A percentile compares a stretch with the other conserved stretches of the same genome.
These are phyloP conservation scores for Metschnikowia noctiluminum DNA, from an alignment of 805 yeast genomes.

Conservation along the genomic window DNA sequence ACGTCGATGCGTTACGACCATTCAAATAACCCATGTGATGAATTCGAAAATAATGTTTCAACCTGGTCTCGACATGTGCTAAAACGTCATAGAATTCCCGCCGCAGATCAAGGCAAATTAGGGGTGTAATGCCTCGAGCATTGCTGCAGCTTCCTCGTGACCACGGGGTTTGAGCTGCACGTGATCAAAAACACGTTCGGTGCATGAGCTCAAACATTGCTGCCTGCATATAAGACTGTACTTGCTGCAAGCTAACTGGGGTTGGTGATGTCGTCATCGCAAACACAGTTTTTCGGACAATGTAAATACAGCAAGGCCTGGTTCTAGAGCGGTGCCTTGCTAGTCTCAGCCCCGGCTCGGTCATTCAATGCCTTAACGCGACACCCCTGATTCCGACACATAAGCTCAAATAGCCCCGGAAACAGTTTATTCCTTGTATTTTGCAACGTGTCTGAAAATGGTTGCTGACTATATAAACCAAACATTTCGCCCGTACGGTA, in stretches of 20 bases:
- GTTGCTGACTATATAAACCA: background rate
- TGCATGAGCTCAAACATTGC: conserved; percentile 7
- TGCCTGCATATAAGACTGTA: background rate
- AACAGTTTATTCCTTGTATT: no score
- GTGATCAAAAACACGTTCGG: background rate
- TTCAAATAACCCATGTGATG: no score
- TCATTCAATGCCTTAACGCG: background rate
- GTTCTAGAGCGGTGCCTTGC: background rate
- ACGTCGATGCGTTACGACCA: no score
- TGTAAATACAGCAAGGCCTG: background rate
- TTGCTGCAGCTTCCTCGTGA: background rate
- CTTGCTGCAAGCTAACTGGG: background rate
- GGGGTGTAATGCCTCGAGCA: no score
- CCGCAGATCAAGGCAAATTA: no score
- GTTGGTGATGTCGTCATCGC: background rate
- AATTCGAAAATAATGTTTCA: no score
- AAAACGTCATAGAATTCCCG: no score
- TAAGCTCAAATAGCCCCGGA: background rate
- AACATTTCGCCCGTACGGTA: no score
- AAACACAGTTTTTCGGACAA: background rate
- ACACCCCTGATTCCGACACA: background rate
- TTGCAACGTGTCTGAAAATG: background rate
- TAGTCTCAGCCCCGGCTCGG: background rate
- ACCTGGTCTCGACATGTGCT: no score
- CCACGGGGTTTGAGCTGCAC: background rate